Conservation (phyloP, 2,329 filamentous ascomycete genomes). For the Colletotrichum gloeosporioides region DNA sequence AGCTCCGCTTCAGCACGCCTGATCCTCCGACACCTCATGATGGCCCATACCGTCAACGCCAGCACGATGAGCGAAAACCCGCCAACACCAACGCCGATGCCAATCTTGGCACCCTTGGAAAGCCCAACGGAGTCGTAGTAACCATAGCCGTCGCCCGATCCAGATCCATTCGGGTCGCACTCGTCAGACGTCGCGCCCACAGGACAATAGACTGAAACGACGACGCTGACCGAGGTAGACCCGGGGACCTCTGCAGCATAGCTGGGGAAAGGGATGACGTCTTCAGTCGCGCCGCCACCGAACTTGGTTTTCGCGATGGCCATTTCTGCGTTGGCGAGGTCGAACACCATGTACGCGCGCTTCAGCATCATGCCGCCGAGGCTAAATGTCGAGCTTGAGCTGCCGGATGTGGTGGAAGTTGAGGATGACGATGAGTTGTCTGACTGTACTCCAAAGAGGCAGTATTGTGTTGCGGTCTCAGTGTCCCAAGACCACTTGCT, state of each 20-base stretch:
- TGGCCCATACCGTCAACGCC: not conserved
- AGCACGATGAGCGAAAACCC: not conserved
- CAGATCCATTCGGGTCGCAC: not conserved
- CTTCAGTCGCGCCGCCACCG: slow-evolving; percentile 15
- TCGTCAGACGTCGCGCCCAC: not conserved
- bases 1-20: not conserved
- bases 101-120: not conserved
- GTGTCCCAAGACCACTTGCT: not conserved
- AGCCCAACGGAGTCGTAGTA: not conserved
- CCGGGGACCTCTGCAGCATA: slow-evolving; percentile 30
- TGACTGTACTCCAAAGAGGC: slow-evolving; percentile 36
- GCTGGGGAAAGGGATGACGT: slow-evolving; percentile 30
- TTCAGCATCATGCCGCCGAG: slow-evolving; percentile 32
- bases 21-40: not conserved
- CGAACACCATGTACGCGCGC: slow-evolving; percentile 37
- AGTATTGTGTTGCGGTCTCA: slow-evolving; percentile 7
- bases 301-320: slow-evolving; percentile 34
- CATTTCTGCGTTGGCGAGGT: slow-evolving; percentile 34
- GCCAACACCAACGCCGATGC: not conserved
- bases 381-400: slow-evolving; percentile 5
- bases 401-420: not conserved
- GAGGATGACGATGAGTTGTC: not conserved
- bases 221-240: slow-evolving; percentile 16
- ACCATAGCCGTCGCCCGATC: not conserved
- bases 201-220: not conserved